Evolutionary conservation across 73 alveolate species (phyloP), one percentile per base, ranked within the genome.

Genomic region (Paramecium pentaurelia): DNA sequence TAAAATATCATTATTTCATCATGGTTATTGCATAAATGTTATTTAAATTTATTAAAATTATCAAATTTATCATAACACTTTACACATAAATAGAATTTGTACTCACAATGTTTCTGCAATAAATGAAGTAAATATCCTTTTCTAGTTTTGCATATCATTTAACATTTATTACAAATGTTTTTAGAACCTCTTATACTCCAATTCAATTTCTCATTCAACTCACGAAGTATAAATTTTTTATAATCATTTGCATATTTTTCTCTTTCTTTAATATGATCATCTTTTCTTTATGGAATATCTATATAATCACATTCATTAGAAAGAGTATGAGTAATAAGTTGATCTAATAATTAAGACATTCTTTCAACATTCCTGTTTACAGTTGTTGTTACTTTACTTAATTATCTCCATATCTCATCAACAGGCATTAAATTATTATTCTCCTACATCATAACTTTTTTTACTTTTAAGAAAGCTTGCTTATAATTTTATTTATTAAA

Each of bases 211-310:
- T 12, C 45, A 64, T 34, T 64, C 27, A 64, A 32, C 84, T 64
- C 42, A 10, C 30, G 47, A 3, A 64, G 47, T 25, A 64, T 64
- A 64, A 51, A 64, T 28, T 64, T 14, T 64, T 64, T 64, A 27
- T 64, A 64, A 64, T 64, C 84, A 8, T 64, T 64, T 14, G 84
- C 84, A 64, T 64, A 64, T 64, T 64, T 64, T 20, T 64, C 84
- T 12, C 84, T 28, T 34, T 64, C 84, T 14, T 64, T 64, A 0
- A 64, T 2, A 64, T 64, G 84, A 34, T 64, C 84, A 64, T 64
- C 28, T 11, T 64, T 64, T 32, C 84, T 28, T 12, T 64, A 7
- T 5, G 45, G 84, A 32, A 64, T 32, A 4, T 28, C 51, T 11
- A 64, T 64, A 36, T 28, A 34, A 64, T 32, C 47, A 64, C 84